Conservation (phyloP, 345 rosid genomes). For the Gossypium thurberi region DNA sequence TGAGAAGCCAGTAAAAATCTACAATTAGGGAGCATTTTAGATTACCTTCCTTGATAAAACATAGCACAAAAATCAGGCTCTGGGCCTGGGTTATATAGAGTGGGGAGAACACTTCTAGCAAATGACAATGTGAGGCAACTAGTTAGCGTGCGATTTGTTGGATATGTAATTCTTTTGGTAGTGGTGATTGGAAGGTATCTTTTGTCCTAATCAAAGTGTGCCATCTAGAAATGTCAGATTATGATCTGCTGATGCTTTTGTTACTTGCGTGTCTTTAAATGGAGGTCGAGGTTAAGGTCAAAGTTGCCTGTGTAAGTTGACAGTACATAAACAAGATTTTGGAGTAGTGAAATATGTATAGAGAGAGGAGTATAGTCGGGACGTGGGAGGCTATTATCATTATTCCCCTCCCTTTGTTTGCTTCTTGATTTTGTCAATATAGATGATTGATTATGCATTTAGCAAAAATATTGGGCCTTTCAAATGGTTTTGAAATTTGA, state of each 20-base stretch:
- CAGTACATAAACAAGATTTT: slow-evolving; percentile 25
- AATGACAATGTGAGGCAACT: slow-evolving; percentile 4
- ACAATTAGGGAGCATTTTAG: slow-evolving; percentile 38
- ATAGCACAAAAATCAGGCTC: slow-evolving; percentile 13
- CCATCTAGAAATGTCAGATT: slow-evolving; percentile 11
- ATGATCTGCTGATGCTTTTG: slow-evolving; percentile 14
- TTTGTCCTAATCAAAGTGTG: neutral
- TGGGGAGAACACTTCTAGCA: slow-evolving; percentile 5
- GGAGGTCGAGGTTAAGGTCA: slow-evolving; percentile 2
- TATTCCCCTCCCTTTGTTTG: neutral
- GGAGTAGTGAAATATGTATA: slow-evolving; percentile 22
- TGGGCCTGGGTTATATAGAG: slow-evolving; percentile 6
- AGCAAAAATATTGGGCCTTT: too few species aligned
- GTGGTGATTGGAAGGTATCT: slow-evolving; percentile 12
- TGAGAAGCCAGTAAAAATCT: slow-evolving; percentile 73
- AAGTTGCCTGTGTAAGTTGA: slow-evolving; percentile 22
- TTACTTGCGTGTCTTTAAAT: slow-evolving; percentile 4
- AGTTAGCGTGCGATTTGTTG: slow-evolving; percentile 16
- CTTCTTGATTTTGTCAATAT: slow-evolving; percentile 15
- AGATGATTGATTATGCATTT: neutral
- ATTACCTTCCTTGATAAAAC: slow-evolving; percentile 1
- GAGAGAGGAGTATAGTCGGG: slow-evolving; percentile 21
- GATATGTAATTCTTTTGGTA: slow-evolving; percentile 20
- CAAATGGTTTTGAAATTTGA: neutral
- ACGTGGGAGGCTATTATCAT: neutral